Evolutionary conservation across 805 yeast species (phyloP), one percentile per base, ranked within the genome.

Genomic region (Yarrowia porcina): DNA sequence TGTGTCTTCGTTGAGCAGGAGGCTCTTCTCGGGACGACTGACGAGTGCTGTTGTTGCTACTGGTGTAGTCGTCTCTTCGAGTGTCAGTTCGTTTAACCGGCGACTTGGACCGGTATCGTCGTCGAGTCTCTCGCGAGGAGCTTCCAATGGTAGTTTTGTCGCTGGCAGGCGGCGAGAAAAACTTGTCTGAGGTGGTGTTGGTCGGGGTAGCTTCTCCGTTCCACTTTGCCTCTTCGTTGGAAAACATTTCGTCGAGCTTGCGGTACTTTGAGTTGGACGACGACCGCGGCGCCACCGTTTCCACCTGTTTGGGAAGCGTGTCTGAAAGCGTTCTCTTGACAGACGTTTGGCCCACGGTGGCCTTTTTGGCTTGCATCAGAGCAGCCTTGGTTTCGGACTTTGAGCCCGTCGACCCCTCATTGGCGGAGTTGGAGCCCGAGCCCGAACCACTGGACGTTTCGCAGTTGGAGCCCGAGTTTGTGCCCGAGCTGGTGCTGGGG

Each of bases 141-240:
- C 8, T 17, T 4, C 17, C 52, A 7, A 5, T 12, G 25, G 36
- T 45, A 15, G 17, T 20, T 12, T 18, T 45, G 17, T 45, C 36
- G 36, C 18, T 18, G 11, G 52, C 18, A 2, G 50, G 35, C n/a
- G 50, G 35, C 50, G 50, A 44, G 23, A 44, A 18, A n/a, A 44
- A 44, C 50, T 45, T 28, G 36, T 45, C 52, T 3, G 52, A 28
- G 8, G 52, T 32, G 1, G 35, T 45, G 35, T 18, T 45, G 12
- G 50, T 4, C 18, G 38, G 20, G 1, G 56, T 38, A 3, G 56
- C 32, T 10, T 33, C 56, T 13, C 56, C 56, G 30, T 56, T 56
- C 61, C 61, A 56, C 21, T 32, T 56, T 17, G 61, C 61, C 30
- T 39, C 61, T 28, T 56, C 61, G 28, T 56, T 41, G 30, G 36